phyloP scores from a whole-genome alignment of 345 rosid species.

The Pistacia vera region DNA sequence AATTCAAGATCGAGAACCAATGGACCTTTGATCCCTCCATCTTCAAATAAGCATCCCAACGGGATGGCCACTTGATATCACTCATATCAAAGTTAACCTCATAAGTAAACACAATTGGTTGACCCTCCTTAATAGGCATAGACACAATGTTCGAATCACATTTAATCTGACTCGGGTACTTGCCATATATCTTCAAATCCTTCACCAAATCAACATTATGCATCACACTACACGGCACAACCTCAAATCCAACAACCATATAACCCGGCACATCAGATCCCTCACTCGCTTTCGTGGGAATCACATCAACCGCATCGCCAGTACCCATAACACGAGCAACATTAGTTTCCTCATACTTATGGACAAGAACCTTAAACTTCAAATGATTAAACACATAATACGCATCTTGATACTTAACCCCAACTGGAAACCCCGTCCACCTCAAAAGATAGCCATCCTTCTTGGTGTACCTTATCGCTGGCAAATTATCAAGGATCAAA shows the following conservation, averaged over 20 bases:
- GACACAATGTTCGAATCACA: constrained; percentile 73
- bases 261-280: constrained; percentile 60
- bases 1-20: constrained; percentile 83
- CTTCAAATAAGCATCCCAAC: constrained; percentile 86
- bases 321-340: constrained; percentile 82
- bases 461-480: constrained; percentile 74
- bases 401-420: constrained; percentile 67
- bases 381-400: constrained; percentile 85
- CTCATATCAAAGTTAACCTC: constrained; percentile 75
- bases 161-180: constrained; percentile 62
- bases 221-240: constrained; percentile 67
- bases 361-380: constrained; percentile 86
- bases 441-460: constrained; percentile 60
- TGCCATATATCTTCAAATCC: constrained; percentile 57
- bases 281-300: constrained; percentile 42
- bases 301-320: constrained; percentile 81
- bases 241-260: constrained; percentile 91
- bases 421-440: constrained; percentile 87
- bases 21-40: constrained; percentile 91
- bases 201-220: constrained; percentile 57
- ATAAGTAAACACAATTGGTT: constrained; percentile 71
- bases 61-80: constrained; percentile 87
- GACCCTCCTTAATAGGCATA: constrained; percentile 72
- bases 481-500: constrained; percentile 77
- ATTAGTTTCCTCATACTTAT: constrained; percentile 78